Conservation (phyloP, 768 basidiomycete species). For the Hygrophorus pudorinus region DNA sequence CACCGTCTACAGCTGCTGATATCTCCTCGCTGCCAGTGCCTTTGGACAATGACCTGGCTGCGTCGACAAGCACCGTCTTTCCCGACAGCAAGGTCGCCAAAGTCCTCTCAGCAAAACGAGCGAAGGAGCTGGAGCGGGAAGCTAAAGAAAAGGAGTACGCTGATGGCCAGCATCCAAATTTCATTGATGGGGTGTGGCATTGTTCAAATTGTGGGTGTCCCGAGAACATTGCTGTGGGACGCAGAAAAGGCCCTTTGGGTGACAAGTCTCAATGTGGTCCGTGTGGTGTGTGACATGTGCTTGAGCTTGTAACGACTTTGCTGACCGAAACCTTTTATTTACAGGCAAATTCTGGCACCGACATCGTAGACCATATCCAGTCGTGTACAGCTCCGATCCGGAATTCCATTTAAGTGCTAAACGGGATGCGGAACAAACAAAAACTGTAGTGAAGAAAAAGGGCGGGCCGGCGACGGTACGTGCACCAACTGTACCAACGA, state of each 20-base stretch:
- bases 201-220: slow-evolving; percentile 94
- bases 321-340: slow-evolving; percentile 4
- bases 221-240: slow-evolving; percentile 73
- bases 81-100: slow-evolving; percentile 40
- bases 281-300: slow-evolving; percentile 59
- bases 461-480: slow-evolving; percentile 41
- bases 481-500: slow-evolving; percentile 28
- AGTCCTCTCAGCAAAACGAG: slow-evolving; percentile 47
- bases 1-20: slow-evolving; percentile 60
- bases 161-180: slow-evolving; percentile 73
- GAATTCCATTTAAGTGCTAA: slow-evolving; percentile 55
- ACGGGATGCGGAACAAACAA: slow-evolving; percentile 46
- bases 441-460: slow-evolving; percentile 47
- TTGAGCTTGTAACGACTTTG: slow-evolving; percentile 3
- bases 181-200: slow-evolving; percentile 84
- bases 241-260: slow-evolving; percentile 83
- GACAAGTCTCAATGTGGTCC: slow-evolving; percentile 85
- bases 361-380: slow-evolving; percentile 71
- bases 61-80: slow-evolving; percentile 23
- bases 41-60: slow-evolving; percentile 51
- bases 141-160: slow-evolving; percentile 79
- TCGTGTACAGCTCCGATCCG: slow-evolving; percentile 69
- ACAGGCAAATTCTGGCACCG: slow-evolving; percentile 87
- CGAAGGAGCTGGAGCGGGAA: slow-evolving; percentile 69
- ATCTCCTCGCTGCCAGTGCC: slow-evolving; percentile 46